Evolutionary conservation across 768 basidiomycete species (phyloP).

Genomic region (Tulasnella sp.): DNA sequence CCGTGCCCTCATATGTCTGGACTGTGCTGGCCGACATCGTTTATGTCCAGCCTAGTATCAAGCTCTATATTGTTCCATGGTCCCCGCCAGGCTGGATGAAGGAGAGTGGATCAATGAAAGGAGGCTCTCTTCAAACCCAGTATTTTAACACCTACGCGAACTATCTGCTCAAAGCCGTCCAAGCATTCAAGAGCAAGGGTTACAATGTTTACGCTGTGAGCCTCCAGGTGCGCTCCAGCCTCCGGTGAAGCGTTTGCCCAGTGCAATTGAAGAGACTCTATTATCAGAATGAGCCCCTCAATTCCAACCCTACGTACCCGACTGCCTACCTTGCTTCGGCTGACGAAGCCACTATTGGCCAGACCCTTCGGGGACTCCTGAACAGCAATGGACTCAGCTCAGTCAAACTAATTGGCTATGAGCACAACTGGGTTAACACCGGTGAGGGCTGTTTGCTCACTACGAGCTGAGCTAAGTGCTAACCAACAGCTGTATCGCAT

Average conservation of each 20-base stretch:
- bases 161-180: slow-evolving; percentile 70
- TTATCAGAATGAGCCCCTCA: slow-evolving; percentile 52
- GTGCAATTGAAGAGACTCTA: background rate
- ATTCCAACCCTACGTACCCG: slow-evolving; percentile 65
- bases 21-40: slow-evolving; percentile 63
- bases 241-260: background rate
- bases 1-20: slow-evolving; percentile 60
- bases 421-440: slow-evolving; percentile 74
- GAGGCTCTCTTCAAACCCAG: background rate
- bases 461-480: background rate
- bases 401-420: slow-evolving; percentile 47
- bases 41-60: slow-evolving; percentile 52
- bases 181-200: slow-evolving; percentile 62
- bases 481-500: background rate
- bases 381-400: slow-evolving; percentile 57
- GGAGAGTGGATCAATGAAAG: slow-evolving; percentile 41
- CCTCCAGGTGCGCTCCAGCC: slow-evolving; percentile 44
- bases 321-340: slow-evolving; percentile 54
- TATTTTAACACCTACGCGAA: slow-evolving; percentile 39
- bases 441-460: slow-evolving; percentile 33
- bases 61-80: slow-evolving; percentile 67
- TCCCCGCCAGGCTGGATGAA: slow-evolving; percentile 84
- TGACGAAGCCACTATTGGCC: slow-evolving; percentile 58
- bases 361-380: slow-evolving; percentile 54
- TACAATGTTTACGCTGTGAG: slow-evolving; percentile 59